Percentiles rank a stretch among this genome's conserved stretches.
Evolutionary conservation across 2,329 filamentous ascomycete species (phyloP).

Genomic region (Metarhizium rileyi): DNA sequence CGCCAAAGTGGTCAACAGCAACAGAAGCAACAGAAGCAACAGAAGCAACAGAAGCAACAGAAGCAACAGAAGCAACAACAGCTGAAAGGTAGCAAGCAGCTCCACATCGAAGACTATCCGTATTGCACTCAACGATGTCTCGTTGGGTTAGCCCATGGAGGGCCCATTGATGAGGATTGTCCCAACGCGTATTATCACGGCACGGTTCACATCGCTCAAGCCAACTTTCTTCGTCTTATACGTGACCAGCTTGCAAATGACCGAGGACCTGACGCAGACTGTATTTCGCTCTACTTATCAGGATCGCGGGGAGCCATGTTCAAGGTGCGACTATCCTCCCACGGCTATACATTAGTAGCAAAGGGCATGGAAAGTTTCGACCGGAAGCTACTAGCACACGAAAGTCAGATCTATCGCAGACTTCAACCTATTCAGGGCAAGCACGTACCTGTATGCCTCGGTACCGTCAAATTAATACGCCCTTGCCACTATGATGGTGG

Average conservation of each 20-base stretch:
- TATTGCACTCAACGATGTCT: constrained; percentile 7
- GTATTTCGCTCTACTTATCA: constrained; percentile 17
- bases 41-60: neutral
- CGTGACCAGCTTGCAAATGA: constrained; percentile 20
- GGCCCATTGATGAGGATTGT: constrained; percentile 1
- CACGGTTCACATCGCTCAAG: constrained; percentile 13
- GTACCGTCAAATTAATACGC: constrained; percentile 17
- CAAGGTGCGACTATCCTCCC: constrained; percentile 24
- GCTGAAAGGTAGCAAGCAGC: neutral
- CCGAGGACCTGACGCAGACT: constrained; percentile 20
- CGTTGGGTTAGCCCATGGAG: constrained; percentile 1
- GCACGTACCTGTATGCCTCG: constrained; percentile 25
- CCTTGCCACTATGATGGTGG: constrained; percentile 22
- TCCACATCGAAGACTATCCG: neutral
- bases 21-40: neutral
- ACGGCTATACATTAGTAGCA: constrained; percentile 29
- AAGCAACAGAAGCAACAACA: neutral
- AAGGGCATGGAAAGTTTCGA: constrained; percentile 25
- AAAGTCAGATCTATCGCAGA: constrained; percentile 22
- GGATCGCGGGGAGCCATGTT: constrained; percentile 24
- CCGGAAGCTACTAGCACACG: constrained; percentile 14
- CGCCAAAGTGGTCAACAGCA: neutral
- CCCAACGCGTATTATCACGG: constrained; percentile 13
- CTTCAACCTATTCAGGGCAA: constrained; percentile 22
- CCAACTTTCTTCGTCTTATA: constrained; percentile 18